phyloP scores from a whole-genome alignment of 2,329 filamentous ascomycete species.

The Capronia americana region DNA sequence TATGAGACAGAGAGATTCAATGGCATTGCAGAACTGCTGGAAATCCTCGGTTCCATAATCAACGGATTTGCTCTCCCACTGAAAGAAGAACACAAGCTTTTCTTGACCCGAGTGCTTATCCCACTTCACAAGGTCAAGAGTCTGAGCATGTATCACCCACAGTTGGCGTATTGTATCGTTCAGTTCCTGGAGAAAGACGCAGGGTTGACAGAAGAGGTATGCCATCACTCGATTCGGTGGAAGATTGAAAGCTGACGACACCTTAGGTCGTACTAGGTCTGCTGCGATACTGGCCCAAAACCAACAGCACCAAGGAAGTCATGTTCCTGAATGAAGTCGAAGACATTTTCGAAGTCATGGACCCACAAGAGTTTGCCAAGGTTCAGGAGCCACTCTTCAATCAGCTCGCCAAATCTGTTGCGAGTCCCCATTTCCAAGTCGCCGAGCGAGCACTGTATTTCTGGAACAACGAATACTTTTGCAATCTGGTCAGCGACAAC shows the following conservation, averaged over 20 bases:
- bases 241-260: constrained; percentile 30
- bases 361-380: constrained; percentile 96
- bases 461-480: constrained; percentile 99
- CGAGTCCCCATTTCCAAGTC: constrained; percentile 98
- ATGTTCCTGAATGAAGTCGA: constrained; percentile 99
- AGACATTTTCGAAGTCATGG: constrained; percentile 99
- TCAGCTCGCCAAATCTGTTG: constrained; percentile 95
- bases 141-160: constrained; percentile 99
- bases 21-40: constrained; percentile 92
- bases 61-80: constrained; percentile 96
- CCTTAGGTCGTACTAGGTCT: constrained; percentile 86
- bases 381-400: constrained; percentile 98
- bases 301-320: constrained; percentile 99
- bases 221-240: constrained; percentile 35
- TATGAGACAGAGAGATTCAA: constrained; percentile 99
- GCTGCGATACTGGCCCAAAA: constrained; percentile 97
- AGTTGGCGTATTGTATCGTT: constrained; percentile 97
- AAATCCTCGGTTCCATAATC: constrained; percentile 98
- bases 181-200: constrained; percentile 99
- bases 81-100: constrained; percentile 98
- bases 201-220: constrained; percentile 91
- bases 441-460: constrained; percentile 97
- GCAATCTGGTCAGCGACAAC: constrained; percentile 98
- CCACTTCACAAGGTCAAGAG: constrained; percentile 98
- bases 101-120: constrained; percentile 89